A percentile compares a stretch with the other conserved stretches of the same genome.
These are phyloP conservation scores for Penicillium subrubescens DNA, from an alignment of 495 filamentous ascomycete genomes.

Conservation along the genomic window DNA sequence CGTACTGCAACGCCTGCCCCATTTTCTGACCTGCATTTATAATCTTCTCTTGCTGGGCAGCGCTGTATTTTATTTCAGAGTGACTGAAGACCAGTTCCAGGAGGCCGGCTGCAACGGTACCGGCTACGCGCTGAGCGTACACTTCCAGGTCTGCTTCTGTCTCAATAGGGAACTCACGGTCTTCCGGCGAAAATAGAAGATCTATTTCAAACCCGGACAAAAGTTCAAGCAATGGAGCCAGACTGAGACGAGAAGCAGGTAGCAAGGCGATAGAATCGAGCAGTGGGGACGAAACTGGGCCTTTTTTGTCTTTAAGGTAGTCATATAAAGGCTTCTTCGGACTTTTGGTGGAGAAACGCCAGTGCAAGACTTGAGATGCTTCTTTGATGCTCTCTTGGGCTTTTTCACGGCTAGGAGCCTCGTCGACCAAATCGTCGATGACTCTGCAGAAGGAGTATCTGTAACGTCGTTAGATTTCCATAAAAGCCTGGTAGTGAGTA, in stretches of 20 bases:
- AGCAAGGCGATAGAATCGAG: slow-evolving; percentile 43
- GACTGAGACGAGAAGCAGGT: slow-evolving; percentile 53
- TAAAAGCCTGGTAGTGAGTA: neutral
- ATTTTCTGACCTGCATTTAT: slow-evolving; percentile 56
- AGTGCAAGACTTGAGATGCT: slow-evolving; percentile 13
- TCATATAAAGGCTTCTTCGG: slow-evolving; percentile 5
- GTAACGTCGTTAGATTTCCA: neutral
- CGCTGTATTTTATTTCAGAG: slow-evolving; percentile 7
- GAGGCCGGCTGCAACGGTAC: slow-evolving; percentile 67
- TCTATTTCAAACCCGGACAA: slow-evolving; percentile 65
- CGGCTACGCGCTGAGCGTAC: slow-evolving; percentile 64
- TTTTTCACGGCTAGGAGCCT: slow-evolving; percentile 39
- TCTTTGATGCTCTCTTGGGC: slow-evolving; percentile 14
- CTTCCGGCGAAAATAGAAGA: slow-evolving; percentile 44
- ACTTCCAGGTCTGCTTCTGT: slow-evolving; percentile 55
- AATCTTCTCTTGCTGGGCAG: slow-evolving; percentile 10
- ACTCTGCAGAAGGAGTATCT: slow-evolving; percentile 73
- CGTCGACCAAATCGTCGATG: slow-evolving; percentile 69
- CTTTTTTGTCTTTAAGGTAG: neutral
- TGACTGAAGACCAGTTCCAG: slow-evolving; percentile 63
- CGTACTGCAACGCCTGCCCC: slow-evolving; percentile 69
- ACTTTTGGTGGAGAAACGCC: slow-evolving; percentile 11
- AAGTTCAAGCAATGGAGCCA: slow-evolving; percentile 57
- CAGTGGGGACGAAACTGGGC: neutral
- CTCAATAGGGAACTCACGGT: slow-evolving; percentile 51